phyloP scores from a whole-genome alignment of 345 rosid species.

The Euphorbia lathyris region DNA sequence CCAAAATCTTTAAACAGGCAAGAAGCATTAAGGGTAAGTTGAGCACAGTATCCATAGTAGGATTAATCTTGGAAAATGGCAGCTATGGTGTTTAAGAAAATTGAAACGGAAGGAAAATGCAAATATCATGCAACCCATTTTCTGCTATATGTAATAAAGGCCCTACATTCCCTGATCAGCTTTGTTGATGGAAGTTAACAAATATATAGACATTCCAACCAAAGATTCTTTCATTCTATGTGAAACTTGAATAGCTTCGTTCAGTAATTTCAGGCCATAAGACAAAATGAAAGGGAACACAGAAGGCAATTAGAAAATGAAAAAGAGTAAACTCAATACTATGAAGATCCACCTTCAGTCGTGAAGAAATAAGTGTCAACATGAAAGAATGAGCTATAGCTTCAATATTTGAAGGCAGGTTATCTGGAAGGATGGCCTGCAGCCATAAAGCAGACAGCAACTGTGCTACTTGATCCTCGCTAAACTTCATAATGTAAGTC shows the following conservation, averaged over 20 bases:
- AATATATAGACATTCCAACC: background rate
- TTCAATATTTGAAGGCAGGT: slow-evolving; percentile 77
- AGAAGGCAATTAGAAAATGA: background rate
- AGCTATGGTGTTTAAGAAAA: background rate
- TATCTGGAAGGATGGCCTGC: slow-evolving; percentile 72
- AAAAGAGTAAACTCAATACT: background rate
- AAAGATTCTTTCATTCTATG: background rate
- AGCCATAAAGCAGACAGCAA: slow-evolving; percentile 87
- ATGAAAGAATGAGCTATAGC: slow-evolving; percentile 86
- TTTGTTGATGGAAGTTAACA: background rate
- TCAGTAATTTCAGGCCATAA: slow-evolving; percentile 1
- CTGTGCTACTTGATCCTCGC: slow-evolving; percentile 85
- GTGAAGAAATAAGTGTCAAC: slow-evolving; percentile 65
- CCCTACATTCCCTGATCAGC: background rate
- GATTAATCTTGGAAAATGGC: background rate
- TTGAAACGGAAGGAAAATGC: background rate
- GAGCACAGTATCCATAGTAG: too few relatives aligned
- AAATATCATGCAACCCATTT: background rate
- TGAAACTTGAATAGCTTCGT: background rate
- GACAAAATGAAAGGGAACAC: background rate
- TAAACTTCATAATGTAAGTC: slow-evolving; percentile 62
- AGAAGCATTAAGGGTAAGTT: too few relatives aligned
- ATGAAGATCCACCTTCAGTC: slow-evolving; percentile 49
- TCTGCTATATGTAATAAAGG: background rate
- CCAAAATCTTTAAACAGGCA: too few relatives aligned